These are phyloP conservation scores for Starmerella riodocensis DNA, from an alignment of 805 yeast species.

Conservation along the genomic window DNA sequence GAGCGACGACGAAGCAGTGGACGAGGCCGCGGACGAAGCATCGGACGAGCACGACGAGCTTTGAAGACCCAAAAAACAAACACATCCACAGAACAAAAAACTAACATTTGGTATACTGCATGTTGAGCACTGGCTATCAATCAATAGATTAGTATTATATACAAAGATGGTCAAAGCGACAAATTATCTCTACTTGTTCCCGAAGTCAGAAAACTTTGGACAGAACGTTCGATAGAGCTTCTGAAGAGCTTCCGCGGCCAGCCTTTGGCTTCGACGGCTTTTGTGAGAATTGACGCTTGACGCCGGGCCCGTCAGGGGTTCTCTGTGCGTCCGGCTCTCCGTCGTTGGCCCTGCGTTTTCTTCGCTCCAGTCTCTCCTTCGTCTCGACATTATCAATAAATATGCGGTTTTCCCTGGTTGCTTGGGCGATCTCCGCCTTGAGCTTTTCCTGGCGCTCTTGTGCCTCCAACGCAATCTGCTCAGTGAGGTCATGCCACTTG, in stretches of 20 bases:
- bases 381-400: conserved; percentile 75
- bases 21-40: background rate
- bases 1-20: background rate
- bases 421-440: conserved; percentile 79
- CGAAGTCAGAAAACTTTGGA: conserved; percentile 19
- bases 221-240: conserved; percentile 18
- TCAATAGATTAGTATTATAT: too few species aligned
- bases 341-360: conserved; percentile 24
- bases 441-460: conserved; percentile 79
- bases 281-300: conserved; percentile 41
- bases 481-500: conserved; percentile 91
- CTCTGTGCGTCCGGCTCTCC: conserved; percentile 30
- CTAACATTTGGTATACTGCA: too few species aligned
- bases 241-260: background rate
- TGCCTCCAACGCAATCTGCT: conserved; percentile 80
- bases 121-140: too few species aligned
- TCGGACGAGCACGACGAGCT: background rate
- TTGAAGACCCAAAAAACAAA: background rate
- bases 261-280: conserved; percentile 34
- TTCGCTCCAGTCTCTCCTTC: conserved; percentile 50
- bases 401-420: conserved; percentile 70
- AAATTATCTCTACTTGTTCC: too few species aligned
- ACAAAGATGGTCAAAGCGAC: too few species aligned
- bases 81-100: too few species aligned
- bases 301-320: conserved; percentile 17